These are phyloP conservation scores for Mycosphaerella arachidis DNA, from an alignment of 2,329 filamentous ascomycete genomes.

Conservation along the genomic window DNA sequence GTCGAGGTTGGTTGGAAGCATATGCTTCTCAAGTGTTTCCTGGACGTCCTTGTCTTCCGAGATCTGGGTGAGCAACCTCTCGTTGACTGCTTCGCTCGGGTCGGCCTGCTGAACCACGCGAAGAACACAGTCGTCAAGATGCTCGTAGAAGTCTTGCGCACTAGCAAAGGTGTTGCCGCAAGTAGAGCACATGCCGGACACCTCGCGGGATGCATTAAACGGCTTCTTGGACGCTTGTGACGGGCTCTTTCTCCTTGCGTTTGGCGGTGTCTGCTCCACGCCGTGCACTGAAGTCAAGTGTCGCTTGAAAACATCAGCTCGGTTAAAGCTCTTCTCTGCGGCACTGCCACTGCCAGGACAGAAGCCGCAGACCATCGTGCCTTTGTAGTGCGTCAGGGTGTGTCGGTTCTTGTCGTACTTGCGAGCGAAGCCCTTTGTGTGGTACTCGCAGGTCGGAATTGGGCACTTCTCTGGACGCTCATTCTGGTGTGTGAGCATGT, in stretches of 20 bases:
- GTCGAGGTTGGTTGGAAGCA: slow-evolving; percentile 48
- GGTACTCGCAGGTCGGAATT: slow-evolving; percentile 86
- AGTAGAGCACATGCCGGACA: slow-evolving; percentile 85
- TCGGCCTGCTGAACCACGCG: slow-evolving; percentile 59
- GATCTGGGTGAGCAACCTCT: slow-evolving; percentile 53
- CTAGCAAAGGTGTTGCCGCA: slow-evolving; percentile 79
- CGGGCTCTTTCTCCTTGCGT: slow-evolving; percentile 72
- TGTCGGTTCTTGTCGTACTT: slow-evolving; percentile 97
- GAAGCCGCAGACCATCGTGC: slow-evolving; percentile 94
- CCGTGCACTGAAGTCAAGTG: slow-evolving; percentile 86
- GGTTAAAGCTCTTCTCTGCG: slow-evolving; percentile 91
- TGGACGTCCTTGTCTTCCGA: slow-evolving; percentile 55
- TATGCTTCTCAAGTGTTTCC: slow-evolving; percentile 56
- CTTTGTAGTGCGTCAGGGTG: slow-evolving; percentile 92
- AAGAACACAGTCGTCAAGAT: slow-evolving; percentile 70
- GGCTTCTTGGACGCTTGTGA: slow-evolving; percentile 55
- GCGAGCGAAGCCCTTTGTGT: slow-evolving; percentile 84
- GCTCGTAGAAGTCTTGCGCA: slow-evolving; percentile 96
- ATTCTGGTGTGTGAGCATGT: slow-evolving; percentile 89
- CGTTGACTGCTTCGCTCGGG: slow-evolving; percentile 55
- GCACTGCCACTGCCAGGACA: slow-evolving; percentile 84
- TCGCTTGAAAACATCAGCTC: slow-evolving; percentile 92
- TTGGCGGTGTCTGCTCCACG: slow-evolving; percentile 88
- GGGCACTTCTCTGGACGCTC: slow-evolving; percentile 93
- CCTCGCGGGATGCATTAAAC: slow-evolving; percentile 67